Evolutionary conservation across 306 rosid species (phyloP).

Genomic region (Prosopis cineraria): DNA sequence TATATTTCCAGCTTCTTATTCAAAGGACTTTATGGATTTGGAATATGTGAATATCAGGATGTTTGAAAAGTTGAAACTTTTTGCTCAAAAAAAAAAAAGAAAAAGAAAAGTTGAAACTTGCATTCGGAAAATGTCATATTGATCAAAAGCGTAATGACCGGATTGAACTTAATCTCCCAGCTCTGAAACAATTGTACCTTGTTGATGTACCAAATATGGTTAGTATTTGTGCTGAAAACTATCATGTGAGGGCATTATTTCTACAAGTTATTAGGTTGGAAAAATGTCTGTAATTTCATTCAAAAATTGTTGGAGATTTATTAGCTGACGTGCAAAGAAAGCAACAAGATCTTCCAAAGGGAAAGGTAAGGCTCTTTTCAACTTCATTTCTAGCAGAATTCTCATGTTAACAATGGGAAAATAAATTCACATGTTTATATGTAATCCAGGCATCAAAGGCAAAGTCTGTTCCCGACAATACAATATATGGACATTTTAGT

Average conservation of each 20-base stretch:
- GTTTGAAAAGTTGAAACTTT: constrained; percentile 20
- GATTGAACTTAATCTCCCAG: neutral
- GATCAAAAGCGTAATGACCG: too few species aligned
- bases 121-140: too few species aligned
- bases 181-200: neutral
- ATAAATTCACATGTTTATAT: neutral
- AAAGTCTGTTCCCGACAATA: neutral
- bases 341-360: neutral
- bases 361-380: neutral
- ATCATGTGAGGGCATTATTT: neutral
- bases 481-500: neutral
- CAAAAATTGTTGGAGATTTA: neutral
- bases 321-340: neutral
- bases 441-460: neutral
- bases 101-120: too few species aligned
- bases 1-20: too few species aligned
- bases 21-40: too few species aligned
- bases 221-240: neutral
- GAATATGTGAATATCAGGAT: too few species aligned
- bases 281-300: neutral
- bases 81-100: too few species aligned
- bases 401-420: too few species aligned
- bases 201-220: neutral
- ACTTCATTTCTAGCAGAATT: too few species aligned
- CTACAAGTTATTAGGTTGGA: neutral